Evolutionary conservation across 2,329 filamentous ascomycete species (phyloP), one percentile per base, ranked within the genome.

Genomic region (Colletotrichum neosansevieriae): DNA sequence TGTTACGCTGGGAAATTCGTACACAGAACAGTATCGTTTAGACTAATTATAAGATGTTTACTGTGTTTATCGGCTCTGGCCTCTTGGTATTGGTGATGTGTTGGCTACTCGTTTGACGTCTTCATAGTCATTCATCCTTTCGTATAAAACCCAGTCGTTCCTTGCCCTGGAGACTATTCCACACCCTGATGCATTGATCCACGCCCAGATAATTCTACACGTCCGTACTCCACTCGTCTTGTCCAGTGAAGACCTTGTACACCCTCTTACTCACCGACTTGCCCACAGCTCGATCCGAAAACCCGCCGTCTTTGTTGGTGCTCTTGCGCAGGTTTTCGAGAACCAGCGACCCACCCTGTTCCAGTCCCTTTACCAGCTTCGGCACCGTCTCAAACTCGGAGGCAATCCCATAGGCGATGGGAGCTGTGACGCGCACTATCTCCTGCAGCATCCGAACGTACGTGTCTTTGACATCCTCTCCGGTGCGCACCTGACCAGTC

Each of bases 381-480:
- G 82, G 78, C 1, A 92, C 85, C 5, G 80, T 87, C 1, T 80
- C 82, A 75, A 90, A 94, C 75, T 89, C 84, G 1, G 81, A 81
- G 1, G 85, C 84, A 66, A 95, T 87, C 3, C 92, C 92, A 70
- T 91, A 88, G 0, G 92, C 92, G 73, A 94, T 88, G 0, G 91
- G 87, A 0, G 89, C 86, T 6, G 93, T 94, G 15, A 95, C 85
- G 15, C 92, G 87, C 13, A 84, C 84, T 45, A 94, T 88, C 78
- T 94, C 90, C 78, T 94, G 90, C 58, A 96, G 80, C 92, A 95
- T 93, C 71, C 88, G 88, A 50, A 89, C 81, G 71, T 91, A 95
- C 0, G 89, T 93, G 73, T 94, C 92, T 6, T 81, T 77, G 2
- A 85, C 79, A 49, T 88, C 86, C 32, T 91, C 87, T 32, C 92